These are phyloP conservation scores for Cytospora schulzeri DNA, from an alignment of 2,329 filamentous ascomycete genomes.

Conservation along the genomic window DNA sequence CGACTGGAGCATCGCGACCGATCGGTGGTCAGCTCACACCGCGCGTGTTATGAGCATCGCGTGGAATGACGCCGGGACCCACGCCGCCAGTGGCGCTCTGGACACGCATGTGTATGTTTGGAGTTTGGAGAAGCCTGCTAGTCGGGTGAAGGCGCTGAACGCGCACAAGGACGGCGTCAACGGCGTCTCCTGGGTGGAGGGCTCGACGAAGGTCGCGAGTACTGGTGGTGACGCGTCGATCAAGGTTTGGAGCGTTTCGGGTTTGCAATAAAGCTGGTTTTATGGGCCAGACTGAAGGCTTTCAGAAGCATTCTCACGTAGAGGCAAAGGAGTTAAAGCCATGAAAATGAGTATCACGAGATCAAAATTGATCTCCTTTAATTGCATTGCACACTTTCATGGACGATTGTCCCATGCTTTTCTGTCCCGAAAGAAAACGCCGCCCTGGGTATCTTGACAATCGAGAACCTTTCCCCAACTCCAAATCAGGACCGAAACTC, in stretches of 20 bases:
- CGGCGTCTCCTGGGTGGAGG: conserved; percentile 76
- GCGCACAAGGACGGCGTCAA: conserved; percentile 96
- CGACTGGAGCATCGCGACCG: conserved; percentile 72
- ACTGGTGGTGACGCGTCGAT: conserved; percentile 86
- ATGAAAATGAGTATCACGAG: neutral
- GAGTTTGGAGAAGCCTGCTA: conserved; percentile 82
- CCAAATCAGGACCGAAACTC: neutral
- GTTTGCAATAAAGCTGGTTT: conserved; percentile 47
- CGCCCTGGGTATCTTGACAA: conserved; percentile 15
- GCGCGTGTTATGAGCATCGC: conserved; percentile 60
- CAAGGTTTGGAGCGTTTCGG: conserved; percentile 79
- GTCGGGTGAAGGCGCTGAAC: conserved; percentile 80
- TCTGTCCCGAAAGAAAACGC: conserved; percentile 7
- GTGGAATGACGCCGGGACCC: conserved; percentile 78
- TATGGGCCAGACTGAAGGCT: neutral
- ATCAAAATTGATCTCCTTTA: conserved; percentile 1
- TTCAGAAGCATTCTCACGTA: neutral
- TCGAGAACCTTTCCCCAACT: neutral
- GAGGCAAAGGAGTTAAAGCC: neutral
- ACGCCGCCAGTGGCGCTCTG: conserved; percentile 80
- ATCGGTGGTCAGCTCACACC: conserved; percentile 67
- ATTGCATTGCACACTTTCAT: neutral
- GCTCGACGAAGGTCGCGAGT: conserved; percentile 69
- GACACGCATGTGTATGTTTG: conserved; percentile 94
- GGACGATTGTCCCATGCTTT: neutral